Evolutionary conservation across 345 rosid genomes (phyloP), one percentile per base, ranked within the genome.

Genomic region (Sonneratia alba): DNA sequence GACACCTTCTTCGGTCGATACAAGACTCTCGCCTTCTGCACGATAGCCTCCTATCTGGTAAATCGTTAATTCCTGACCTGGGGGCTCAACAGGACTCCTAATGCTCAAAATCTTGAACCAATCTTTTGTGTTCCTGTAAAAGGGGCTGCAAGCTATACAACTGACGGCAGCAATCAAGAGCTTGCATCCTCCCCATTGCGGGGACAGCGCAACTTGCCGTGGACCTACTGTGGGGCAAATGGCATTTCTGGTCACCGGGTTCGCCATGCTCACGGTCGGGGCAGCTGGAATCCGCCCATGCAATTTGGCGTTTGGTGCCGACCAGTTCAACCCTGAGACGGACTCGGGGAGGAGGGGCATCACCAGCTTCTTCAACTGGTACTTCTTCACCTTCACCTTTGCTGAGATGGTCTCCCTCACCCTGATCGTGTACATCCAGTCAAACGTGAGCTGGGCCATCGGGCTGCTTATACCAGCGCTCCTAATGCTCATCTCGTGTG

Each of bases 91-190:
- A 1, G 3, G 21, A 45, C 32, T 42, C 71, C 34, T 42, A 40
- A 40, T 6, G 40, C 18, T 18, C 11, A 47, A 14, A 47, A 27
- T 47, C 16, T 47, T 47, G 2, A 47, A 47, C 62, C 62, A 21
- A 1, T 56, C 24, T 56, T 3, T 21, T 56, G 21, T 56, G 7
- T 19, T 19, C 21, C 22, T 53, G 8, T 1, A 73, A 85, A 36
- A 75, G 94, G 94, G 94, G 45, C 78, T 87, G 63, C 79, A 81
- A 73, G 77, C 47, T 36, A 89, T 87, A 77, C 86, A 87, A 74
- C 47, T 89, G 19, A 89, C 89, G 1, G 94, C 94, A 19, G 91
- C 89, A 47, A 53, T 89, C 62, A 79, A 84, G 24, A 51, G 38
- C 51, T 65, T 89, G 77, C 94, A 89, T 55, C 94, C 94, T 47